Percentiles rank a stretch among this genome's conserved stretches.
phyloP scores from a whole-genome alignment of 495 filamentous ascomycete species.

The Platismatia glauca region DNA sequence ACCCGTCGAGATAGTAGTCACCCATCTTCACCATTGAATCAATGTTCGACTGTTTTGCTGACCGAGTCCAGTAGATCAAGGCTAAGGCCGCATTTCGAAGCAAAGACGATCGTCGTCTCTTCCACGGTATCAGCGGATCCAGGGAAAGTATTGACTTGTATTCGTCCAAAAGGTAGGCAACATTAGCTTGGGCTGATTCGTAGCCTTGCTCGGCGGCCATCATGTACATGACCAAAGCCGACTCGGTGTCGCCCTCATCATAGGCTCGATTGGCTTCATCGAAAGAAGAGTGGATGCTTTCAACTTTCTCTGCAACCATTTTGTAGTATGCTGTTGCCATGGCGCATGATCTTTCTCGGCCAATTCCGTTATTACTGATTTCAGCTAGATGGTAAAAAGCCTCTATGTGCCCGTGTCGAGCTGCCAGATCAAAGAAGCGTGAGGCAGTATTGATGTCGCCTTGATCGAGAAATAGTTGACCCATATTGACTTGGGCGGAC shows the following conservation, averaged over 20 bases:
- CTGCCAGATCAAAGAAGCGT: slow-evolving; percentile 87
- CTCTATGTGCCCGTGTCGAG: slow-evolving; percentile 79
- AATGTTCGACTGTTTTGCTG: slow-evolving; percentile 85
- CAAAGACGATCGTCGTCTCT: slow-evolving; percentile 39
- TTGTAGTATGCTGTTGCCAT: slow-evolving; percentile 88
- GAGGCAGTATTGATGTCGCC: slow-evolving; percentile 67
- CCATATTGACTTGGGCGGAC: slow-evolving; percentile 73
- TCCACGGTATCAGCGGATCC: slow-evolving; percentile 37
- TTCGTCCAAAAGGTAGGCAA: slow-evolving; percentile 83
- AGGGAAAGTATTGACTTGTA: slow-evolving; percentile 56
- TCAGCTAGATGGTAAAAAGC: slow-evolving; percentile 94
- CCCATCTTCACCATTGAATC: slow-evolving; percentile 97
- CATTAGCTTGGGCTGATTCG: slow-evolving; percentile 86
- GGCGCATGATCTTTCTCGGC: slow-evolving; percentile 68
- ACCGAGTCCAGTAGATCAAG: slow-evolving; percentile 92
- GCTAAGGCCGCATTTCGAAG: slow-evolving; percentile 68
- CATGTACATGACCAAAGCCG: slow-evolving; percentile 75
- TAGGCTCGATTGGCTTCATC: slow-evolving; percentile 78
- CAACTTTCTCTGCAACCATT: slow-evolving; percentile 82
- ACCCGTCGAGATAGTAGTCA: slow-evolving; percentile 83
- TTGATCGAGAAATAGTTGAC: slow-evolving; percentile 83
- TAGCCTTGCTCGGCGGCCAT: slow-evolving; percentile 96
- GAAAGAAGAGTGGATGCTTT: slow-evolving; percentile 75
- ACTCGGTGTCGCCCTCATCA: slow-evolving; percentile 74
- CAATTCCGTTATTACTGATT: slow-evolving; percentile 72